Evolutionary conservation across 805 yeast species (phyloP), one percentile per base, ranked within the genome.

Genomic region (Nakazawaea peltata): DNA sequence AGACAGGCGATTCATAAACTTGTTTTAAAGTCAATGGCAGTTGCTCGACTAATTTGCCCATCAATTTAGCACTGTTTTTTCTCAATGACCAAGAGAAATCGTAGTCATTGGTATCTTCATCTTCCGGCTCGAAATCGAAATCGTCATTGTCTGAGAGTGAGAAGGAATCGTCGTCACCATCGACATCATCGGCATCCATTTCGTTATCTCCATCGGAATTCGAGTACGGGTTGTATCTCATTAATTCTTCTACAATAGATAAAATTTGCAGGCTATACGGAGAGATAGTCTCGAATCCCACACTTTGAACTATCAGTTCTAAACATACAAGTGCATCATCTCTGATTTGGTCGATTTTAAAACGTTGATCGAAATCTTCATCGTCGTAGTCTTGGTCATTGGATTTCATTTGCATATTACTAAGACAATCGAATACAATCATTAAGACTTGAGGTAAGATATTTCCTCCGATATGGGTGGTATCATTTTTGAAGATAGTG

Each of bases 21-120:
- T 44, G 28, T 5, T 63, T 52, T 13, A 74, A 46, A 2, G 50
- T 37, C 1, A 41, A 35, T 2, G 77, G 72, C 34, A 57, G 60
- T 2, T 48, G 43, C 3, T 46, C 47, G n/a, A 69, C 54, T 11
- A 71, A 38, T 0, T 64, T 47, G 13, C 63, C 51, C 6, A 69
- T 46, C 23, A 76, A 47, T 21, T 55, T 57, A 5, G 72, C 62
- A 0, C 83, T 56, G 35, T 67, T 68, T 28, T 71, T 59, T 40
- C 92, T 60, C 14, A 82, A 54, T 43, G 72, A 77, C 81, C 88
- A 78, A 2, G 80, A 67, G 34, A 61, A 63, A 36, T 71, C 80
- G 14, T 49, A 52, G 17, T 57, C 61, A 22, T 60, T 61, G 16
- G 54, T 56, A 15, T 54, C 58, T 13, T 60, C 63, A 18, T 48